Conservation (phyloP, 331 rosid species). For the Arachis monticola region DNA sequence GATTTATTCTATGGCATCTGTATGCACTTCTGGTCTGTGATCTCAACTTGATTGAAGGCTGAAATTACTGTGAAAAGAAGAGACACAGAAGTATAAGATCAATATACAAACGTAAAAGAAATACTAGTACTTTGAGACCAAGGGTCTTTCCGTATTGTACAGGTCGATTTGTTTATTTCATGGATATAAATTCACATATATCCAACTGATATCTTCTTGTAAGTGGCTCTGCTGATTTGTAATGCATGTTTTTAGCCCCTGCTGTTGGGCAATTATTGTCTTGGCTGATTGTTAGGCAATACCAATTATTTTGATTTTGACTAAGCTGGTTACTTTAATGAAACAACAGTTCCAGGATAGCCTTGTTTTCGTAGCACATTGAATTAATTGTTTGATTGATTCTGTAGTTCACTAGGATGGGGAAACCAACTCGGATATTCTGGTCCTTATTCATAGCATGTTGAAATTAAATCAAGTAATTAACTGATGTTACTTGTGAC, state of each 20-base stretch:
- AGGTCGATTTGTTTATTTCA: slow-evolving; percentile 56
- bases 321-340: slow-evolving; percentile 30
- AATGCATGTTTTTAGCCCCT: slow-evolving; percentile 42
- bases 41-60: slow-evolving; percentile 47
- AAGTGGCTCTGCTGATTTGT: slow-evolving; percentile 42
- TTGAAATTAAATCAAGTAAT: neutral
- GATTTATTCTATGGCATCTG: slow-evolving; percentile 20
- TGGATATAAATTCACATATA: slow-evolving; percentile 48
- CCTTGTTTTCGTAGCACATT: neutral
- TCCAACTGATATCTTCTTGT: slow-evolving; percentile 44
- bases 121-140: slow-evolving; percentile 24
- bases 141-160: slow-evolving; percentile 53
- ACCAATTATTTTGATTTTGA: slow-evolving; percentile 39
- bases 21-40: slow-evolving; percentile 38
- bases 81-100: slow-evolving; percentile 53
- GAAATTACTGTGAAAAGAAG: slow-evolving; percentile 61
- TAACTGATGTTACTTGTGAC: neutral
- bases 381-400: neutral
- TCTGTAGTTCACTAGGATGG: neutral
- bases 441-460: neutral
- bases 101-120: slow-evolving; percentile 33
- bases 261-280: slow-evolving; percentile 32
- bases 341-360: slow-evolving; percentile 26
- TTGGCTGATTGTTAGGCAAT: slow-evolving; percentile 37
- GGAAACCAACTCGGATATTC: neutral